Conservation (phyloP, 73 alveolate species). For the Paramecium biaurelia region DNA sequence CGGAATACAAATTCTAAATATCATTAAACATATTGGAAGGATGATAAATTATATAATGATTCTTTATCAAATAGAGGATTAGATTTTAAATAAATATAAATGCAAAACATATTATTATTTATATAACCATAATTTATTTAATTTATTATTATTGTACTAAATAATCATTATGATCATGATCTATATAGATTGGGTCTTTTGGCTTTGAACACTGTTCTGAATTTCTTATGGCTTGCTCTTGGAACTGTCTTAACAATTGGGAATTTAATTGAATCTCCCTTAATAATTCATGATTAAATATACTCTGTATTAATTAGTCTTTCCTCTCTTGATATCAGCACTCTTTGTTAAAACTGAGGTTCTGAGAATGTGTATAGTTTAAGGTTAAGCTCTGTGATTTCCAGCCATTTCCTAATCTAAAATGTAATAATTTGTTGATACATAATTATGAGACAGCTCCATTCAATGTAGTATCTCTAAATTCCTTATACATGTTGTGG, state of each 20-base stretch:
- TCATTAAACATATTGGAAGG: background rate
- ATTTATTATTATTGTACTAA: constrained; percentile 29
- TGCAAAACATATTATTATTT: background rate
- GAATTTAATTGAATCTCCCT: constrained; percentile 64
- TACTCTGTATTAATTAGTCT: constrained; percentile 15
- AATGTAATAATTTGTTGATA: background rate
- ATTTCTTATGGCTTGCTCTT: constrained; percentile 54
- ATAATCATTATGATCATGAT: background rate
- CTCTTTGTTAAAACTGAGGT: constrained; percentile 56
- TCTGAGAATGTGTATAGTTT: constrained; percentile 86
- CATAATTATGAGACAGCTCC: constrained; percentile 91
- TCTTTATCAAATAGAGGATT: background rate
- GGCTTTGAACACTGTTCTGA: constrained; percentile 63
- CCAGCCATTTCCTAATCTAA: constrained; percentile 90
- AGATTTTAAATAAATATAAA: background rate
- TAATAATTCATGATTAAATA: background rate
- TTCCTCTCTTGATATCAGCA: constrained; percentile 22
- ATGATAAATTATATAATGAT: too few species aligned
- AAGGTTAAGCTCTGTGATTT: constrained; percentile 90
- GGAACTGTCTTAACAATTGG: constrained; percentile 65
- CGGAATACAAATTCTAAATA: background rate
- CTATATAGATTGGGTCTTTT: constrained; percentile 61
- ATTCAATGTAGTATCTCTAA: constrained; percentile 84
- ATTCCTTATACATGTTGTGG: constrained; percentile 95
- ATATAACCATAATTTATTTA: background rate